Percentiles rank a stretch among this genome's conserved stretches.
Evolutionary conservation across 352 stramenopile genomes (phyloP).

Genomic region (Pythium rishiriense): DNA sequence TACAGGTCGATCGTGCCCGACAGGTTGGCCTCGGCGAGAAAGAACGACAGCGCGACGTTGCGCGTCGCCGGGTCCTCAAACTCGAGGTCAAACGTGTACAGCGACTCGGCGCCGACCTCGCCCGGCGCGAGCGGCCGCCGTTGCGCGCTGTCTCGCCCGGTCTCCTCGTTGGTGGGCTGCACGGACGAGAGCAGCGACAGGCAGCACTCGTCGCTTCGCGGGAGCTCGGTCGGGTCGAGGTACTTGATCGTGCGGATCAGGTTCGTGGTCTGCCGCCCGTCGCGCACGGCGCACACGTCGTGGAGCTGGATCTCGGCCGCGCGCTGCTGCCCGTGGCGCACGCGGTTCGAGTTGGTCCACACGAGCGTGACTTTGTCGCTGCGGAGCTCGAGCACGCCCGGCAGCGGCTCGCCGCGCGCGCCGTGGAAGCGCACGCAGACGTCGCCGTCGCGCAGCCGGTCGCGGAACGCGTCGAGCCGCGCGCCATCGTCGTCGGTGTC

Average conservation of each 20-base stretch:
- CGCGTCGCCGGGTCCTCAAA: conserved; percentile 55
- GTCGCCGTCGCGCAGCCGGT: conserved; percentile 59
- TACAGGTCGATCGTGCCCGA: conserved; percentile 47
- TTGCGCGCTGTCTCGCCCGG: neutral
- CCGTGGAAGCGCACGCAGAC: conserved; percentile 56
- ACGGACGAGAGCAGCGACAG: conserved; percentile 47
- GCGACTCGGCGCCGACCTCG: neutral
- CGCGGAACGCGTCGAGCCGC: conserved; percentile 49
- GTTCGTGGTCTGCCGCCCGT: conserved; percentile 74
- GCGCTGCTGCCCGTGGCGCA: conserved; percentile 33
- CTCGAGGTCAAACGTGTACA: conserved; percentile 73
- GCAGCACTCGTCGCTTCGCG: conserved; percentile 63
- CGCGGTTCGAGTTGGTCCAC: conserved; percentile 49
- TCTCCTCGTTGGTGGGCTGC: neutral
- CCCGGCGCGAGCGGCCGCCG: conserved; percentile 8
- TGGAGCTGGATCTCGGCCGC: conserved; percentile 37
- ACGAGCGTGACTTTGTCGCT: conserved; percentile 65
- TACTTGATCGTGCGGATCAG: conserved; percentile 87
- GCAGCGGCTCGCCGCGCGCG: conserved; percentile 42
- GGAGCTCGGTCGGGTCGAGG: conserved; percentile 42
- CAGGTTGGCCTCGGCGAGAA: conserved; percentile 49
- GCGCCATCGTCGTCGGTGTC: conserved; percentile 34
- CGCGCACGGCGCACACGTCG: conserved; percentile 60
- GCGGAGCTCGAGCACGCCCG: conserved; percentile 56
- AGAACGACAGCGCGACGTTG: conserved; percentile 60